phyloP scores from a whole-genome alignment of 1,139 yeast genomes.

The Pichia sp. region DNA sequence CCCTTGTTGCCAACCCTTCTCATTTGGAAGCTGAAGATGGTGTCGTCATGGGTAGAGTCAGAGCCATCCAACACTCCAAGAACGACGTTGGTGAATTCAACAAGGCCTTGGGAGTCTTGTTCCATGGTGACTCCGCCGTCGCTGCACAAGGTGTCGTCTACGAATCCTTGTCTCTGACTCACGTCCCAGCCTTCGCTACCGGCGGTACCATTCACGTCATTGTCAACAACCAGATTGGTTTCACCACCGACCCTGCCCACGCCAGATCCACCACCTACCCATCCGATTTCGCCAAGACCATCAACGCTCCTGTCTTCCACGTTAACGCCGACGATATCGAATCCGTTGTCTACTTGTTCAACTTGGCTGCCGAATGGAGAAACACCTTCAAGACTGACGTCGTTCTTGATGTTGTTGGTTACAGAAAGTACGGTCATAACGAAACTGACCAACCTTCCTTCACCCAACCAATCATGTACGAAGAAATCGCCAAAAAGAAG shows the following conservation, averaged over 20 bases:
- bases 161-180: constrained; percentile 94
- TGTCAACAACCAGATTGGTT: constrained; percentile 97
- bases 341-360: constrained; percentile 85
- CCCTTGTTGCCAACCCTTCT: constrained; percentile 97
- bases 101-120: constrained; percentile 86
- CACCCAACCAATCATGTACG: constrained; percentile 97
- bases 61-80: constrained; percentile 93
- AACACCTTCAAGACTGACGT: constrained; percentile 94
- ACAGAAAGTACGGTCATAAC: constrained; percentile 98
- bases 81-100: constrained; percentile 74
- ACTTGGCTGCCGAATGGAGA: constrained; percentile 98
- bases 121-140: constrained; percentile 99
- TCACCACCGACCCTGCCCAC: constrained; percentile 97
- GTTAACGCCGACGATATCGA: constrained; percentile 98
- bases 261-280: constrained; percentile 98
- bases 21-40: constrained; percentile 99
- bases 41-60: constrained; percentile 94
- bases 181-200: constrained; percentile 90
- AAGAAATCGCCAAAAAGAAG: constrained; percentile 82
- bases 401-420: constrained; percentile 94
- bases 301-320: constrained; percentile 98
- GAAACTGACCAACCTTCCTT: constrained; percentile 99
- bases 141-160: constrained; percentile 99
- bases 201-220: constrained; percentile 98
- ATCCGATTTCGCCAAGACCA: constrained; percentile 92